Base-by-base conservation (phyloP, 2,329 filamentous ascomycete genomes). In the Penicillium concentricum region DNA sequence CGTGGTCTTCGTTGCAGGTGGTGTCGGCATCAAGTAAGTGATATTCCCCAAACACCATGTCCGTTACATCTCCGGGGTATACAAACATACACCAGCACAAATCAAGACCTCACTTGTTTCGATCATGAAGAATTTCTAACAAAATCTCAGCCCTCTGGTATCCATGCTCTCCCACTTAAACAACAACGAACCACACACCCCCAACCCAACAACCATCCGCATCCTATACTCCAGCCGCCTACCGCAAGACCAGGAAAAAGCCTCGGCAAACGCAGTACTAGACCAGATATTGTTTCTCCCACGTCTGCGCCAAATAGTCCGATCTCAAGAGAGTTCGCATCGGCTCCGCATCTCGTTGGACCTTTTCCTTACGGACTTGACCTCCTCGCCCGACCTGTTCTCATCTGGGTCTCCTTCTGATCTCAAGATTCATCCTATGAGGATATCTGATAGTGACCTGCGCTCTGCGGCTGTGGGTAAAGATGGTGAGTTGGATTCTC, bases 1-100 rank as follows among this genome's bases (percentile, higher is more conserved):
- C 52, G 80, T 88, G 5, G 83, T 96, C 4, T 87, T 96, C 60
- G 80, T 95, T 15, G 91, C 90, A 0, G 91, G 90, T 1, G 91
- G 91, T 1, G 87, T 95, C 22, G 91, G 91, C 0, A 87, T 95
- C 55, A 95, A 95, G 84, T 85, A 72, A 61, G 81, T 67, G 42
- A 22, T 15, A 43, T 5, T 13, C 9, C 10, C 22, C 13, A 5
- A 18, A 45, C 16, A 13, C 13, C 10, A 28, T 49, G 10, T 32
- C 22, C 16, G 7, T 32, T 32, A 26, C 9, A 26, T 48, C 20
- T 49, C n/a, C 35, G n/a, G 4, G 5, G n/a, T 41, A n/a, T 34
- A 22, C n/a, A 45, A 34, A 16, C 4, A 13, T 22, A 10, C 7
- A 20, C 18, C 9, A 45, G 4, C 12, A 34, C 44, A 34, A 32